Evolutionary conservation across 768 basidiomycete genomes (phyloP), one percentile per base, ranked within the genome.

Genomic region (Rhizopogon sp.): DNA sequence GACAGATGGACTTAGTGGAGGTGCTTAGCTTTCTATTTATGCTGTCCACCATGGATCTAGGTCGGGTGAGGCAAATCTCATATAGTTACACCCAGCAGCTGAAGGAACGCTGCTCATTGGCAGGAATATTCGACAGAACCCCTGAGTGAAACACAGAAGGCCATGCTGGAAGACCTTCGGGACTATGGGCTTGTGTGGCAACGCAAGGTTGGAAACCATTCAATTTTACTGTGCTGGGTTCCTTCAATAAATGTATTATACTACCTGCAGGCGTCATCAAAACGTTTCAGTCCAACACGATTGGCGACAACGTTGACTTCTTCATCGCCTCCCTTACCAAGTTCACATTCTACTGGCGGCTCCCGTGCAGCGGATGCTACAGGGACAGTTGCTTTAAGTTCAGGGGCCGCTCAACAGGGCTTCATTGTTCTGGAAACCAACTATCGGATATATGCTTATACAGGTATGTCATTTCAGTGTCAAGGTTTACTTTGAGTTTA

Each of bases 371-470:
- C 43, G 35, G 54, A 64, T 6, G 60, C 40, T 37, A 50, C 66
- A n/a, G 33, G 33, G 20, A 59, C 62, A 6, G 59, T 69, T 11
- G 58, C 70, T 42, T 57, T 69, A 54, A 76, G 83, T 10, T 78
- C 78, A 31, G 76, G 77, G 46, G 81, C 80, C 43, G 79, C 80
- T 33, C 77, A 85, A 65, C 84, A 96, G 69, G 93, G 95, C 13
- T 98, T 97, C 75, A 88, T 98, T 62, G 85, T 98, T 61, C 79
- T 99, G 42, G 97, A 99, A 75, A 98, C 97, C 17, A 98, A 99
- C 74, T 98, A 98, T 75, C 88, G 94, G 61, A 74, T 99, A 59
- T 99, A 98, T 68, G 97, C 97, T 5, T 99, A 99, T 71, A 99
- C 97, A 37, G 88, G 94, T 94, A 69, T 20, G 31, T 44, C 60